These are phyloP conservation scores for Acacia acuminata DNA, from an alignment of 306 rosid genomes.

Conservation along the genomic window DNA sequence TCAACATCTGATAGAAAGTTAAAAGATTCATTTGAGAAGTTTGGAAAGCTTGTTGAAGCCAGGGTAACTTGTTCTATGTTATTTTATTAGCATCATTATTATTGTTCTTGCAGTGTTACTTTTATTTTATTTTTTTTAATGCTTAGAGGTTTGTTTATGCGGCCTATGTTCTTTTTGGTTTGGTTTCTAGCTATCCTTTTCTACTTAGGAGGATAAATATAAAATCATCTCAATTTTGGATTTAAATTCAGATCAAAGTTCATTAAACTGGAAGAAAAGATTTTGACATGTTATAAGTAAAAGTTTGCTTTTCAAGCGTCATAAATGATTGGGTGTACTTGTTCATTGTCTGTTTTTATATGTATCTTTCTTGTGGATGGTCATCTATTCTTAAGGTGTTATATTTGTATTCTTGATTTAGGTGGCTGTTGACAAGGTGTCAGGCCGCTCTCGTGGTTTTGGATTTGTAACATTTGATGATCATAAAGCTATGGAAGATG, in stretches of 20 bases:
- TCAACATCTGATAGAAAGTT: constrained; percentile 85
- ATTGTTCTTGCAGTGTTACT: background rate
- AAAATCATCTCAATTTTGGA: background rate
- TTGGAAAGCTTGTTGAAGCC: constrained; percentile 90
- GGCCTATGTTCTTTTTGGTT: constrained; percentile 10
- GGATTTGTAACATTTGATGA: constrained; percentile 99
- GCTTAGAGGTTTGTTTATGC: constrained; percentile 17
- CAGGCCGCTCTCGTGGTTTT: constrained; percentile 99
- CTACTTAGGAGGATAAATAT: constrained; percentile 17
- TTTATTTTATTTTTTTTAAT: background rate
- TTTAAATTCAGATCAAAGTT: background rate
- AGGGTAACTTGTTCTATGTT: constrained; percentile 52
- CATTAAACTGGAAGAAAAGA: background rate
- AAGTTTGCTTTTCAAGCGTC: background rate
- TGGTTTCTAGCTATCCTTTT: constrained; percentile 1
- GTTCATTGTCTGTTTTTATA: constrained; percentile 2
- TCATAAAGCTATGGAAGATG: constrained; percentile 95
- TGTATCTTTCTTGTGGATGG: background rate
- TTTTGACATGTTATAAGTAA: background rate
- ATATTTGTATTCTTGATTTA: constrained; percentile 28
- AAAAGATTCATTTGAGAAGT: constrained; percentile 84
- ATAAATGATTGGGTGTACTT: background rate
- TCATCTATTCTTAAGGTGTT: background rate
- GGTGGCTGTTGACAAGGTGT: constrained; percentile 94
- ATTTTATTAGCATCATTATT: background rate